A percentile compares a stretch with the other conserved stretches of the same genome.
phyloP scores from a whole-genome alignment of 2,329 filamentous ascomycete genomes.

The Sordariomycetes sp. region DNA sequence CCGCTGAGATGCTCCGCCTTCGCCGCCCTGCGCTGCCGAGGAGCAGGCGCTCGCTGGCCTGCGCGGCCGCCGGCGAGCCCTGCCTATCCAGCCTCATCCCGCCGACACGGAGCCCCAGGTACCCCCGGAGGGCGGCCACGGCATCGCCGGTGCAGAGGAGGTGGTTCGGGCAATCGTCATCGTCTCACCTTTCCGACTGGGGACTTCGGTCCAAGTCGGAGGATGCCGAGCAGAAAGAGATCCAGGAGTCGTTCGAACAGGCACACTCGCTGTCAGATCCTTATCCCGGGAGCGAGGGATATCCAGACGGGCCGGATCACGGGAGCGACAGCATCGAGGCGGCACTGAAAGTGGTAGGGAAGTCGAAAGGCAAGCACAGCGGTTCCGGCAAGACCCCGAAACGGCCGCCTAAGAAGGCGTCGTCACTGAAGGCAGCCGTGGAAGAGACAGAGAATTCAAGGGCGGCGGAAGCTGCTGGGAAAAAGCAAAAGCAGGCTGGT shows the following conservation, averaged over 20 bases:
- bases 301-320: neutral
- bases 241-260: neutral
- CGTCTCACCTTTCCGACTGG: neutral
- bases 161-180: neutral
- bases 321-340: slow-evolving; percentile 4
- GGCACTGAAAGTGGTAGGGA: slow-evolving; percentile 7
- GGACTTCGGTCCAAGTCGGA: neutral
- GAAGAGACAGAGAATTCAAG: neutral
- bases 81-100: neutral
- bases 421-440: too few species aligned
- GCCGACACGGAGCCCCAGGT: neutral
- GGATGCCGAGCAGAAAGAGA: neutral
- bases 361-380: neutral
- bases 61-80: neutral
- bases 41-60: neutral
- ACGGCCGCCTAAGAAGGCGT: neutral
- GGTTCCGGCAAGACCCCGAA: neutral
- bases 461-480: neutral
- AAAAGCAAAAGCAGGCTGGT: neutral
- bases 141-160: neutral
- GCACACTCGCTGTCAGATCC: neutral
- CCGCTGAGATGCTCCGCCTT: slow-evolving; percentile 2
- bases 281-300: neutral
- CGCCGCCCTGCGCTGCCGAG: neutral
- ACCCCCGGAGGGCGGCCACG: neutral